These are phyloP conservation scores for Globisporangium okanoganense DNA, from an alignment of 352 stramenopile genomes.

Conservation along the genomic window DNA sequence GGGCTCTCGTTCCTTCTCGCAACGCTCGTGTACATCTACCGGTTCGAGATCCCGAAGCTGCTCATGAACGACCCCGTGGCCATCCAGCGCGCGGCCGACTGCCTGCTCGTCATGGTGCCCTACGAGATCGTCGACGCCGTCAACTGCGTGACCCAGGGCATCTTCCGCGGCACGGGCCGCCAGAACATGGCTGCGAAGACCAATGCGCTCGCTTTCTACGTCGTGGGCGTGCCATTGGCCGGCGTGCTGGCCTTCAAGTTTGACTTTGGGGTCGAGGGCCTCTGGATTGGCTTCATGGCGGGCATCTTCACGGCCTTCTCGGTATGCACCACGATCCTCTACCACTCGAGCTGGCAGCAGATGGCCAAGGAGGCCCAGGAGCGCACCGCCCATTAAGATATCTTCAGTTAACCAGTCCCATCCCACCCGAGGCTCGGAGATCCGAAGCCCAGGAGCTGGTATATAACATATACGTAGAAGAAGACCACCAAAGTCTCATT, in stretches of 20 bases:
- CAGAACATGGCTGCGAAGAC: slow-evolving; percentile 64
- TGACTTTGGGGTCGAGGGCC: slow-evolving; percentile 44
- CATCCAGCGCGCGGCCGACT: slow-evolving; percentile 33
- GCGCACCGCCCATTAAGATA: slow-evolving; percentile 16
- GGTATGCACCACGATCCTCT: slow-evolving; percentile 14
- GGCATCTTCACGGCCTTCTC: slow-evolving; percentile 30
- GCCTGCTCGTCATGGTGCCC: slow-evolving; percentile 54
- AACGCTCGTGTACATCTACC: slow-evolving; percentile 30
- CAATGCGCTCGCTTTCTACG: slow-evolving; percentile 76
- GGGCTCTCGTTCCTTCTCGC: slow-evolving; percentile 30
- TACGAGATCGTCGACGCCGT: slow-evolving; percentile 70
- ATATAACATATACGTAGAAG: neutral
- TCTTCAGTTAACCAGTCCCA: neutral
- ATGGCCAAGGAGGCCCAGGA: slow-evolving; percentile 21
- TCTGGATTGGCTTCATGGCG: slow-evolving; percentile 76
- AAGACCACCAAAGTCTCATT: neutral
- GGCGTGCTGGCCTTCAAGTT: slow-evolving; percentile 50
- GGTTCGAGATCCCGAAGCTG: slow-evolving; percentile 34
- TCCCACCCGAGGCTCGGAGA: neutral
- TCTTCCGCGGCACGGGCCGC: slow-evolving; percentile 61
- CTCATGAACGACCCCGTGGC: slow-evolving; percentile 36
- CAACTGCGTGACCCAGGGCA: slow-evolving; percentile 65
- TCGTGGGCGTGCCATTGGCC: slow-evolving; percentile 62
- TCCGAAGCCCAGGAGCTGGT: neutral
- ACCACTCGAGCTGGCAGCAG: slow-evolving; percentile 20